Conservation (phyloP, 2,329 filamentous ascomycete genomes). For the Xylaria sp. region DNA sequence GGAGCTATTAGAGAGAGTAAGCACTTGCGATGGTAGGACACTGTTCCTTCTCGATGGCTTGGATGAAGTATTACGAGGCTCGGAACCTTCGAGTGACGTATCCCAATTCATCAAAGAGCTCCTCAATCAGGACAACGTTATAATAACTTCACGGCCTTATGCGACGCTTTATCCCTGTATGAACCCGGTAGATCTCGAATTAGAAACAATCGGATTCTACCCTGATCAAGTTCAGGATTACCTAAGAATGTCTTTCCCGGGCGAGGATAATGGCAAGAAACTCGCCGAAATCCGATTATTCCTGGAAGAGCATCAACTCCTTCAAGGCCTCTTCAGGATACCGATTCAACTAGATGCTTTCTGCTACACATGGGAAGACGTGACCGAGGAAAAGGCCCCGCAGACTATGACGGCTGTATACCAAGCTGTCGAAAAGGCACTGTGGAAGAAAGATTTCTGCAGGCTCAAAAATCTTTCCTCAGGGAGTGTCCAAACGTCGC, state of each 20-base stretch:
- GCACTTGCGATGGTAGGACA: background rate
- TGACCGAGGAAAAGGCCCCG: background rate
- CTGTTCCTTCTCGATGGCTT: slow-evolving; percentile 51
- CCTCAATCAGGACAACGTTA: slow-evolving; percentile 41
- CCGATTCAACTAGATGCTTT: too few relatives aligned
- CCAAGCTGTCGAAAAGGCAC: slow-evolving; percentile 39
- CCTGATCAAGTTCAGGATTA: slow-evolving; percentile 44
- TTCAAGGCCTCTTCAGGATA: too few relatives aligned
- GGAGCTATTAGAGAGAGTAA: background rate
- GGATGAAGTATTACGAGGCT: slow-evolving; percentile 45
- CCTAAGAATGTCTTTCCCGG: too few relatives aligned
- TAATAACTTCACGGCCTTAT: slow-evolving; percentile 49
- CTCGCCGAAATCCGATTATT: slow-evolving; percentile 40
- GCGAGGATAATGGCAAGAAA: slow-evolving; percentile 7
- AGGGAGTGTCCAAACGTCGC: too few relatives aligned
- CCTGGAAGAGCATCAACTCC: slow-evolving; percentile 40
- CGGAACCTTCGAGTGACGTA: background rate
- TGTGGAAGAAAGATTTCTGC: slow-evolving; percentile 52
- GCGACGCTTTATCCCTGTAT: too few relatives aligned
- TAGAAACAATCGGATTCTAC: slow-evolving; percentile 49
- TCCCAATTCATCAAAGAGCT: background rate
- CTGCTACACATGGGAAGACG: too few relatives aligned
- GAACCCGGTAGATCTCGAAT: slow-evolving; percentile 38
- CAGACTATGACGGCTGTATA: slow-evolving; percentile 49
- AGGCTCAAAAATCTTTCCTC: too few relatives aligned